A percentile compares a stretch with the other conserved stretches of the same genome.
Evolutionary conservation across 2,329 filamentous ascomycete genomes (phyloP).

Genomic region (Penicillium sp.): DNA sequence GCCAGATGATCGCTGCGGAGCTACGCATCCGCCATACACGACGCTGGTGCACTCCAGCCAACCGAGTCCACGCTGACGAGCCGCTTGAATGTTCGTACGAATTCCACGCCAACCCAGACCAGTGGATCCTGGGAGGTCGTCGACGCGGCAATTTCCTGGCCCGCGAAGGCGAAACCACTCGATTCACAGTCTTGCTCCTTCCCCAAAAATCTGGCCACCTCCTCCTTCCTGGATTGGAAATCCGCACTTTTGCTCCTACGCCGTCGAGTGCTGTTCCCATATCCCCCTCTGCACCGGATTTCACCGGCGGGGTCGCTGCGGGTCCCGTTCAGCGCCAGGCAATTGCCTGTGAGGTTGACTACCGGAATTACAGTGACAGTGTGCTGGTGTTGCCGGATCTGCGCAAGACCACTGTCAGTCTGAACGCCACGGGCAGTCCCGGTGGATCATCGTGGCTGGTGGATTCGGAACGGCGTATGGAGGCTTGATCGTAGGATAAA

Average conservation of each 20-base stretch:
- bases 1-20: constrained; percentile 44
- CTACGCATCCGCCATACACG: constrained; percentile 50
- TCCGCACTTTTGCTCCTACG: constrained; percentile 55
- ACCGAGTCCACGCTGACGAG: constrained; percentile 31
- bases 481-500: constrained; percentile 4
- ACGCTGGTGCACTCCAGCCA: constrained; percentile 43
- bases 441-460: constrained; percentile 60
- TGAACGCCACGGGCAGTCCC: constrained; percentile 59
- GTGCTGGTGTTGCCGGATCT: constrained; percentile 69
- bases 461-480: constrained; percentile 49
- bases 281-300: constrained; percentile 14
- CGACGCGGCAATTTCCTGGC: constrained; percentile 67
- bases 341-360: constrained; percentile 70
- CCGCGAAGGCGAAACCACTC: constrained; percentile 41
- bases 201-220: constrained; percentile 72
- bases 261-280: constrained; percentile 18
- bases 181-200: constrained; percentile 68
- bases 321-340: constrained; percentile 25
- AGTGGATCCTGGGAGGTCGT: constrained; percentile 80
- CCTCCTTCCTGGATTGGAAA: constrained; percentile 72
- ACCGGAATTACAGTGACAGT: constrained; percentile 68
- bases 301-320: constrained; percentile 9
- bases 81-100: constrained; percentile 78
- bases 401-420: constrained; percentile 63
- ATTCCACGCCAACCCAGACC: constrained; percentile 64